phyloP scores from a whole-genome alignment of 441 rosid species.

The Cnidoscolus chayamansa region DNA sequence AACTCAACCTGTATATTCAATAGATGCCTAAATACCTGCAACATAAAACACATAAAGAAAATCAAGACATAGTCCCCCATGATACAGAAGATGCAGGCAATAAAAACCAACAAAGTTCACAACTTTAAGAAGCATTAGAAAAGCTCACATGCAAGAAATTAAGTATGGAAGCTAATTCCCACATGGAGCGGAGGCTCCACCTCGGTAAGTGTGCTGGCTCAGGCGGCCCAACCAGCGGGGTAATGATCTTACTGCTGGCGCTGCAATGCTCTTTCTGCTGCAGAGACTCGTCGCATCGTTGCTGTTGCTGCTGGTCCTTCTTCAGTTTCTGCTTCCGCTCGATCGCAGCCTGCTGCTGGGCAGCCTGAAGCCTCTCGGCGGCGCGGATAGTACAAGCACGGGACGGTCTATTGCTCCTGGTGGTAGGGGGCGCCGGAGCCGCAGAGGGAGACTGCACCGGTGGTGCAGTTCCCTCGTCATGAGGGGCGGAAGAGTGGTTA shows the following conservation, averaged over 20 bases:
- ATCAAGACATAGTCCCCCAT: background rate
- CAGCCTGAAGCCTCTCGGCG: slow-evolving; percentile 34
- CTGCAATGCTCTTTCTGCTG: slow-evolving; percentile 49
- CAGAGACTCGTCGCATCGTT: slow-evolving; percentile 35
- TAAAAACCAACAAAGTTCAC: slow-evolving; percentile 15
- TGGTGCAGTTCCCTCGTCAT: slow-evolving; percentile 17
- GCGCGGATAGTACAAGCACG: slow-evolving; percentile 93
- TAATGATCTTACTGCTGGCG: slow-evolving; percentile 54
- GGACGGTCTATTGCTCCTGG: slow-evolving; percentile 76
- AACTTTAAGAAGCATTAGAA: slow-evolving; percentile 21
- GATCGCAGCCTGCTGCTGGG: slow-evolving; percentile 40
- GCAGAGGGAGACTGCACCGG: slow-evolving; percentile 17
- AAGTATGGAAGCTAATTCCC: slow-evolving; percentile 93
- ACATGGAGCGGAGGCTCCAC: slow-evolving; percentile 96
- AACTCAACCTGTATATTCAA: slow-evolving; percentile 83
- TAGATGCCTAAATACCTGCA: slow-evolving; percentile 79
- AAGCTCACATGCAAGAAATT: slow-evolving; percentile 92
- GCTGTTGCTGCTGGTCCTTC: slow-evolving; percentile 35
- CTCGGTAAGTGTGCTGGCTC: slow-evolving; percentile 79
- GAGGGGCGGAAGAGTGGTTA: slow-evolving; percentile 17
- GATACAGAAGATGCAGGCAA: slow-evolving; percentile 12
- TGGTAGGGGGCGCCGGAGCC: slow-evolving; percentile 17
- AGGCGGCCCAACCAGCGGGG: slow-evolving; percentile 68
- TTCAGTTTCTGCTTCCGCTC: slow-evolving; percentile 37
- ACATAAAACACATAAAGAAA: background rate